A percentile compares a stretch with the other conserved stretches of the same genome.
These are phyloP conservation scores for Leccinum fallax DNA, from an alignment of 1,284 basidiomycete species.

Conservation along the genomic window DNA sequence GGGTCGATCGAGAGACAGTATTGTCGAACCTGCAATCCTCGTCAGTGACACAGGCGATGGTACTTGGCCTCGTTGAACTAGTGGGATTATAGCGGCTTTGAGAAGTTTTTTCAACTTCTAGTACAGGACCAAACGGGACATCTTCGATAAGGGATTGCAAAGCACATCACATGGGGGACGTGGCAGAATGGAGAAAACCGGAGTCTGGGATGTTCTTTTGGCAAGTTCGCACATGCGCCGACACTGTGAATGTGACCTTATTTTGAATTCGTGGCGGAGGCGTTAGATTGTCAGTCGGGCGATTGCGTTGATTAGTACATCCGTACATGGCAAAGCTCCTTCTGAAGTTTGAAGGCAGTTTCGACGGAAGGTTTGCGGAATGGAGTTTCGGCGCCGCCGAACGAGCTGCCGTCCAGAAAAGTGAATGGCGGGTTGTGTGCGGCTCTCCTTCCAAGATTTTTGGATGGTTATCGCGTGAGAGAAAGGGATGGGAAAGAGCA, in stretches of 20 bases:
- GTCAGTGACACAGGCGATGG: slow-evolving; percentile 74
- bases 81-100: slow-evolving; percentile 80
- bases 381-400: slow-evolving; percentile 83
- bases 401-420: slow-evolving; percentile 70
- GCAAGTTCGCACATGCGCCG: slow-evolving; percentile 42
- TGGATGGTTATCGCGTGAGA: slow-evolving; percentile 46
- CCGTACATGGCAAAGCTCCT: slow-evolving; percentile 60
- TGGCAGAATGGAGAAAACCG: slow-evolving; percentile 81
- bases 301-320: background rate
- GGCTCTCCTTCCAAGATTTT: slow-evolving; percentile 60
- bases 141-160: slow-evolving; percentile 76
- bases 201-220: slow-evolving; percentile 89
- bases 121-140: slow-evolving; percentile 69
- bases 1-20: slow-evolving; percentile 46
- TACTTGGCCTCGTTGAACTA: slow-evolving; percentile 62
- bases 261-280: slow-evolving; percentile 8
- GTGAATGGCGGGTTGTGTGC: slow-evolving; percentile 65
- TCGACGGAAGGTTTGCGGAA: slow-evolving; percentile 72
- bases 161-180: slow-evolving; percentile 59
- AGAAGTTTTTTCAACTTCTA: slow-evolving; percentile 68
- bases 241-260: background rate
- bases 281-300: slow-evolving; percentile 3
- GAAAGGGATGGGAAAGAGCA: slow-evolving; percentile 30
- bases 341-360: slow-evolving; percentile 46
- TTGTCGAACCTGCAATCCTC: slow-evolving; percentile 78